Evolutionary conservation across 495 filamentous ascomycete genomes (phyloP), one percentile per base, ranked within the genome.

Genomic region (Daldinia concentrica): DNA sequence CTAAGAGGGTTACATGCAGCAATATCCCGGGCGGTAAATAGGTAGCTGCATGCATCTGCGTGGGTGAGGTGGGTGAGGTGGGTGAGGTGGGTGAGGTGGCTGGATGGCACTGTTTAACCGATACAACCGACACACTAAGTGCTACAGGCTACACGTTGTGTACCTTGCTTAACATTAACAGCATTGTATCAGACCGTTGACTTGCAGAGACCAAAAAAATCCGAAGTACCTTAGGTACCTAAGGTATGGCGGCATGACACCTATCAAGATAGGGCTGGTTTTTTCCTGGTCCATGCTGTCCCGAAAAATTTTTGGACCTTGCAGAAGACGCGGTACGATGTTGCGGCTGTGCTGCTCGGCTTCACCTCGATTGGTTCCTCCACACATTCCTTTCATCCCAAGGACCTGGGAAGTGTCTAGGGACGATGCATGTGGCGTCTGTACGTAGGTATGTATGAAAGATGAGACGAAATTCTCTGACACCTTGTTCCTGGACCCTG

Each of bases 341-440:
- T 56, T 73, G 70, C 63, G 73, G 73, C 73, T 76, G 58, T 76
- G 73, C 70, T 72, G 51, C 51, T 70, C 73, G 73, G 73, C 73
- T 34, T 67, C 48, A 66, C 73, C 73, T 75, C 73, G 62, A 75
- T 76, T 76, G 73, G 73, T 36, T 68, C 71, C 71, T 72, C 71
- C 71, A 69, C 71, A 69, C 34, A 36, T 66, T 32, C 24, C 24
- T 32, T 58, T 52, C 54, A 62, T 66, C 71, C 71, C 71, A 73
- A 55, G 62, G 62, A 41, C 71, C 61, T 59, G 71, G 71, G 34
- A 68, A 68, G 65, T 62, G 71, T 73, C 71, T 66, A 73, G 66
- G 71, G 62, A 54, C 57, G 56, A 66, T 69, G 71, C 71, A 69
- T 68, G 71, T 73, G 71, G 71, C 71, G 71, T 37, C 61, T 73